These are phyloP conservation scores for Phytophthora melonis DNA, from an alignment of 352 stramenopile species.

Conservation along the genomic window DNA sequence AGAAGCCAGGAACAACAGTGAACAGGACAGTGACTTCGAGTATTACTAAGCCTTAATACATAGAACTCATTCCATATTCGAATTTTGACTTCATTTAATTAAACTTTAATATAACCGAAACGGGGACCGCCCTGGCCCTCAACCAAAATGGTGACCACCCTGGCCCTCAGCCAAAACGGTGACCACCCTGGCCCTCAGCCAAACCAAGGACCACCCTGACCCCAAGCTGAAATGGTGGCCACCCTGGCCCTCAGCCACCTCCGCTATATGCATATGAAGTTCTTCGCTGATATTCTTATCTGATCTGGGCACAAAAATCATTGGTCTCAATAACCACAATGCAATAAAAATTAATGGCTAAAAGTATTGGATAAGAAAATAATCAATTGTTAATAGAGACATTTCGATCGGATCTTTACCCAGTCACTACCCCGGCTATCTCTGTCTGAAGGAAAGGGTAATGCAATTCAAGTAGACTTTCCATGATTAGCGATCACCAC, in stretches of 20 bases:
- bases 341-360: neutral
- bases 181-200: no score
- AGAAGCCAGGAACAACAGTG: neutral
- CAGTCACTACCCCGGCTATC: no score
- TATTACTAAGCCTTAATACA: neutral
- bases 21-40: neutral
- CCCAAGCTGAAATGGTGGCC: no score
- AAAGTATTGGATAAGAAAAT: neutral
- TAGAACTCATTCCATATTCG: neutral
- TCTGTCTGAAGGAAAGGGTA: no score
- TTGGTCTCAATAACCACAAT: neutral
- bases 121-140: neutral
- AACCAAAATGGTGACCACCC: neutral
- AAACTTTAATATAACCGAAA: neutral
- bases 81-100: neutral
- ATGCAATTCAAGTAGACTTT: no score
- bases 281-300: neutral
- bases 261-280: neutral
- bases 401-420: no score
- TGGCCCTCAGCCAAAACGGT: neutral
- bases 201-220: neutral
- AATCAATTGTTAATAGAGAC: neutral
- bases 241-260: neutral
- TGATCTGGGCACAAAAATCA: neutral
- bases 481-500: no score